phyloP scores from a whole-genome alignment of 2,329 filamentous ascomycete genomes.

The Ophioceras dolichostomum region DNA sequence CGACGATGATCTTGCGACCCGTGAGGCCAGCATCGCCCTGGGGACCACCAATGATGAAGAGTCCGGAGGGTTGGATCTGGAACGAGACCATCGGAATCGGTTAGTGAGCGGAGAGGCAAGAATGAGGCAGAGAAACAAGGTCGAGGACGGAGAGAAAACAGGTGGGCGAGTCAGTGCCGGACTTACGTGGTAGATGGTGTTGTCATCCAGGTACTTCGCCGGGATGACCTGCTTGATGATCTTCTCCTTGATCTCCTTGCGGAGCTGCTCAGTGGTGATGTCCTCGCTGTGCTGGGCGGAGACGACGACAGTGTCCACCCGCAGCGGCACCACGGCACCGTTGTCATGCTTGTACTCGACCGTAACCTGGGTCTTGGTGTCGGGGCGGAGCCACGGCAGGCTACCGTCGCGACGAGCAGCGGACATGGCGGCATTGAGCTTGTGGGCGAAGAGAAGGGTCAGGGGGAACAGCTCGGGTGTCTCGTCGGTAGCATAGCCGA shows the following conservation, averaged over 20 bases:
- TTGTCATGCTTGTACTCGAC: slow-evolving; percentile 96
- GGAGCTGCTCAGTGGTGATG: slow-evolving; percentile 82
- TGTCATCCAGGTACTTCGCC: slow-evolving; percentile 78
- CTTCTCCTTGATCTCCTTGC: slow-evolving; percentile 93
- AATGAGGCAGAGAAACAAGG: background rate
- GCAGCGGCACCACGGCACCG: slow-evolving; percentile 81
- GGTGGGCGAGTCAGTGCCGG: background rate
- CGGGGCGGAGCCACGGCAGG: slow-evolving; percentile 88
- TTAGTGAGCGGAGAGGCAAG: no score
- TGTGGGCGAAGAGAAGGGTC: slow-evolving; percentile 88
- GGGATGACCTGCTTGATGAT: slow-evolving; percentile 95
- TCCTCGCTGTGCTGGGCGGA: slow-evolving; percentile 86
- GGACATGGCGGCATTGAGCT: slow-evolving; percentile 92
- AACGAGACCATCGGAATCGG: no score
- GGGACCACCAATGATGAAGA: slow-evolving; percentile 97
- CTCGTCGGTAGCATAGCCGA: slow-evolving; percentile 98
- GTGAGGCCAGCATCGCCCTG: slow-evolving; percentile 98
- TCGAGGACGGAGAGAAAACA: no score
- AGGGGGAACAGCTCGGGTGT: slow-evolving; percentile 94
- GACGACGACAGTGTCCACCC: slow-evolving; percentile 94
- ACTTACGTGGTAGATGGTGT: slow-evolving; percentile 88
- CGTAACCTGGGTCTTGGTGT: slow-evolving; percentile 99
- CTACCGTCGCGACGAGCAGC: slow-evolving; percentile 75
- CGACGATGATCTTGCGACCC: slow-evolving; percentile 98
- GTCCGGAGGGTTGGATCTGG: slow-evolving; percentile 87